Evolutionary conservation across 495 filamentous ascomycete species (phyloP).

Genomic region (Neurospora sp.): DNA sequence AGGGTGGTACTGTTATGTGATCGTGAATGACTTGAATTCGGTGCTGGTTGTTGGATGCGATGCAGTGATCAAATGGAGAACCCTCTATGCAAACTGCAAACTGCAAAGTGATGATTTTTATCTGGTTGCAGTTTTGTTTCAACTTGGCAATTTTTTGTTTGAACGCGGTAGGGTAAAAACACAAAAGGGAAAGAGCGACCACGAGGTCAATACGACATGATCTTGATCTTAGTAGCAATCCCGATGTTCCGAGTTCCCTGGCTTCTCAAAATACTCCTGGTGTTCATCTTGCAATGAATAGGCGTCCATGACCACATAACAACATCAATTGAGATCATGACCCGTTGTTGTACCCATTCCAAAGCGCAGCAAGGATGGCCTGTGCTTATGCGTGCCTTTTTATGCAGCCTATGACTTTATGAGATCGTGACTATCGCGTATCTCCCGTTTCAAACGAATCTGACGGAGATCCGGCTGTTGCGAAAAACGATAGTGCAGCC

Average conservation of each 20-base stretch:
- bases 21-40: background rate
- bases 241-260: background rate
- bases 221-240: background rate
- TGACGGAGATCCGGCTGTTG: background rate
- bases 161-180: background rate
- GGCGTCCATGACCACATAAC: background rate
- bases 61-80: background rate
- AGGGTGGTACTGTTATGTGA: background rate
- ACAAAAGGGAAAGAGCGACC: background rate
- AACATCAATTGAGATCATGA: background rate
- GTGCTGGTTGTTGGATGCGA: background rate
- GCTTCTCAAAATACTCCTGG: background rate
- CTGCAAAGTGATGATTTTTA: background rate
- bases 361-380: background rate
- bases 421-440: background rate
- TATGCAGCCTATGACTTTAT: background rate
- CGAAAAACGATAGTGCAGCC: background rate
- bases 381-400: background rate
- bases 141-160: background rate
- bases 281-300: background rate
- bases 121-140: background rate
- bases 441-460: background rate
- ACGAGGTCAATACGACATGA: background rate
- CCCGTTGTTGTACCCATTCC: background rate
- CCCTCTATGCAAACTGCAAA: background rate